phyloP scores from a whole-genome alignment of 768 basidiomycete genomes.

The Russula ochroleuca region DNA sequence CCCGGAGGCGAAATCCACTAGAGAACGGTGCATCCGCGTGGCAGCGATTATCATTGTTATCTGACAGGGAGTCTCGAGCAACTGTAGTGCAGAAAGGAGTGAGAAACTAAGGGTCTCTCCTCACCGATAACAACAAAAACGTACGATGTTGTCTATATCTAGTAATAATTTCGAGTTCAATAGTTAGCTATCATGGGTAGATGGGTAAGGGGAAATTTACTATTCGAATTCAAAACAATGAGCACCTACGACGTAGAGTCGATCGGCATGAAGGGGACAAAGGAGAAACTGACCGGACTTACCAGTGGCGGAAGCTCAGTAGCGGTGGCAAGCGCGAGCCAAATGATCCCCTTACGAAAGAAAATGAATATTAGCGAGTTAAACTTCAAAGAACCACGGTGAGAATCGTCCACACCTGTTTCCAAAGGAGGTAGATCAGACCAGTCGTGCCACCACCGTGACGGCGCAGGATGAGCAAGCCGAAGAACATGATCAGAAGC shows the following conservation, averaged over 20 bases:
- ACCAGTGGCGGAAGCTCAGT: neutral
- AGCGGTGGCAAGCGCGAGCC: neutral
- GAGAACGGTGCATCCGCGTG: neutral
- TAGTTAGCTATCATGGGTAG: neutral
- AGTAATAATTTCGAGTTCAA: neutral
- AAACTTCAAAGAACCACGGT: neutral
- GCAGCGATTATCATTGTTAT: neutral
- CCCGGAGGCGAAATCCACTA: neutral
- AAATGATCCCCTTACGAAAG: neutral
- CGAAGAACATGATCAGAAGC: slow-evolving; percentile 10
- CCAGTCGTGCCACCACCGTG: neutral
- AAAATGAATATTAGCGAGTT: neutral
- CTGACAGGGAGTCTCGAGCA: neutral
- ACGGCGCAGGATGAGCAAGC: neutral
- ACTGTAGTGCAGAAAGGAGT: neutral
- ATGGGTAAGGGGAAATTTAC: neutral
- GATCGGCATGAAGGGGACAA: neutral
- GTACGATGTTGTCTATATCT: neutral
- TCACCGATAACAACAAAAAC: neutral
- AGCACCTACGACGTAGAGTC: neutral
- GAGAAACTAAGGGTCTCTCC: neutral
- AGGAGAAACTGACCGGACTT: neutral
- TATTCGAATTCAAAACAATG: neutral
- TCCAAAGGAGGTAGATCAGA: neutral
- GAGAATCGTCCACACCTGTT: neutral